Base-by-base conservation (phyloP, 2,329 filamentous ascomycete species). In the Escovopsis sp. region DNA sequence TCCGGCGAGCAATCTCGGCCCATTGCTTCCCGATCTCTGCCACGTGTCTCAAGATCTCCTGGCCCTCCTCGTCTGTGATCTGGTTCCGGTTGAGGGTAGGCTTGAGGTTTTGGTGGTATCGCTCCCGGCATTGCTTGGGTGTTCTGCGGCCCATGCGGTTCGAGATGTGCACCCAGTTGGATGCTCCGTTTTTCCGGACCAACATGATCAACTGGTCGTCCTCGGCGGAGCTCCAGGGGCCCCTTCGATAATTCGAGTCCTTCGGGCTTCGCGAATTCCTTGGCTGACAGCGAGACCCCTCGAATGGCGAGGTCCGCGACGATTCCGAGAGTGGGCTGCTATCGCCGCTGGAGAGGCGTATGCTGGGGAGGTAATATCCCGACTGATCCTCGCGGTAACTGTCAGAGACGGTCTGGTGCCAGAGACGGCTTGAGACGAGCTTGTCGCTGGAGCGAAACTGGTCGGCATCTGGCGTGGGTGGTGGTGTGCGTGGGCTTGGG, bases 51-150 rank as follows among this genome's bases (percentile, higher is more conserved):
- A 89, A 80, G 55, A 96, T 94, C 53, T 77, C 56, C 34, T 71
- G 60, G 2, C 82, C 81, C 60, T 89, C 84, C 33, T 82, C 75
- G 0, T 72, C 62, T 4, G 77, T 77, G 56, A 88, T 86, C 43
- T 83, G 82, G 15, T 79, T 73, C 53, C 85, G 82, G 58, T 82
- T 83, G 33, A 88, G 66, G 1, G 69, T 66, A 1, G 82, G 80
- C 60, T 86, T 94, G 38, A 96, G 71, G 59, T 95, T 94, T 57
- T 96, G 89, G 58, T 94, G 86, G 57, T 84, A 96, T 39, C 89
- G 75, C 66, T 96, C 89, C 45, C 89, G 79, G 61, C 89, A 96
- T 66, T 96, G 89, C 68, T 96, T 96, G 42, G 89, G 82, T 23
- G 85, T 85, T 48, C 89, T 77, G 26, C 82, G 80, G 46, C 75